Conservation (phyloP, 495 filamentous ascomycete genomes). For the Wilcoxina mikolae region DNA sequence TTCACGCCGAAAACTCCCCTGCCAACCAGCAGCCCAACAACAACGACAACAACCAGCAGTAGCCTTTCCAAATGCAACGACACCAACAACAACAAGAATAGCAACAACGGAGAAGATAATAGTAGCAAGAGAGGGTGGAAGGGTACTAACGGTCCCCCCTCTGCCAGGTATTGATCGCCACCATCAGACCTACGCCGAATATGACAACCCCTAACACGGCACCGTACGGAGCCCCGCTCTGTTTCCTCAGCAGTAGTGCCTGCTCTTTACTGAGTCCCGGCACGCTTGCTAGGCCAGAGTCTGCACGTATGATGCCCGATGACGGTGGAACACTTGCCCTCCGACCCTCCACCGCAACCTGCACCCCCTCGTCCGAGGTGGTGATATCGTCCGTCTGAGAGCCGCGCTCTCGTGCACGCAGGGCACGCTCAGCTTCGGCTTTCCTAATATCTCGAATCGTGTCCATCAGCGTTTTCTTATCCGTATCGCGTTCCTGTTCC, state of each 20-base stretch:
- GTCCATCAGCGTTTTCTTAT: constrained; percentile 61
- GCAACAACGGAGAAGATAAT: neutral
- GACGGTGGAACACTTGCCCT: constrained; percentile 21
- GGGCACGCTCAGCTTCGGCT: constrained; percentile 40
- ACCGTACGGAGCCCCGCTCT: constrained; percentile 57
- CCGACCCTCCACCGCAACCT: constrained; percentile 14
- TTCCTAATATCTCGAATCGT: constrained; percentile 72
- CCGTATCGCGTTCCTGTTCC: constrained; percentile 44
- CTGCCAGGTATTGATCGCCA: constrained; percentile 73
- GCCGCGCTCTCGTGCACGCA: constrained; percentile 14
- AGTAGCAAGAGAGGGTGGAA: constrained; percentile 2
- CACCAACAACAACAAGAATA: neutral
- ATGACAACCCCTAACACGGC: constrained; percentile 81
- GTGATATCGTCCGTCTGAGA: constrained; percentile 33
- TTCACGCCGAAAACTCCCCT: neutral
- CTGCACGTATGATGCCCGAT: neutral
- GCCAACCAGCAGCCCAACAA: neutral
- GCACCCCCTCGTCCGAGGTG: constrained; percentile 18
- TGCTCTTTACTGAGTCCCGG: constrained; percentile 20
- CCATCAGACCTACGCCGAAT: constrained; percentile 83
- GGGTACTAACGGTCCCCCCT: constrained; percentile 8
- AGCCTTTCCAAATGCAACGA: neutral
- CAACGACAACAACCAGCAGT: neutral
- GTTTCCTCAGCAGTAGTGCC: constrained; percentile 5
- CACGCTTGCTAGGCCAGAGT: neutral